Percentiles rank a stretch among this genome's conserved stretches.
These are phyloP conservation scores for Phytophthora quininea DNA, from an alignment of 352 stramenopile species.

Conservation along the genomic window DNA sequence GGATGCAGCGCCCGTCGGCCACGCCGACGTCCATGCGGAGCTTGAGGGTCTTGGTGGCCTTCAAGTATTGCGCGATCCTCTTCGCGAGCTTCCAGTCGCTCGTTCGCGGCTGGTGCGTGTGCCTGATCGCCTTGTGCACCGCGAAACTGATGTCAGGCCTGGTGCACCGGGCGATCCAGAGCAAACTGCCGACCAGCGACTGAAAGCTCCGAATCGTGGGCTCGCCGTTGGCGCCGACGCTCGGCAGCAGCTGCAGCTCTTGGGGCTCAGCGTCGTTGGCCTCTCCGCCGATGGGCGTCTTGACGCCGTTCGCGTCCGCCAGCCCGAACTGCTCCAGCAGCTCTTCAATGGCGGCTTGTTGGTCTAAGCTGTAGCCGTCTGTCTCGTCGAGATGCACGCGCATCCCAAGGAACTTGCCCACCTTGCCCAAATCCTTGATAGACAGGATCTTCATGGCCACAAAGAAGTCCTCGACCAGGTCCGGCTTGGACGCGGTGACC, in stretches of 20 bases:
- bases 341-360: slow-evolving; percentile 28
- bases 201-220: slow-evolving; percentile 36
- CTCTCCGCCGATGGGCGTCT: slow-evolving; percentile 14
- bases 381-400: slow-evolving; percentile 17
- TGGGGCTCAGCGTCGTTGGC: too few species aligned
- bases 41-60: slow-evolving; percentile 16
- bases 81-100: slow-evolving; percentile 13
- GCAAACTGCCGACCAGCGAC: slow-evolving; percentile 36
- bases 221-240: too few species aligned
- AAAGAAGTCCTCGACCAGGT: slow-evolving; percentile 9
- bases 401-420: slow-evolving; percentile 40
- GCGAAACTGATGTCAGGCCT: slow-evolving; percentile 32
- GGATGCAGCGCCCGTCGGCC: not conserved
- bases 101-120: slow-evolving; percentile 8
- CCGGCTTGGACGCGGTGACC: slow-evolving; percentile 12
- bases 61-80: slow-evolving; percentile 27
- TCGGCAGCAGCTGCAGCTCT: too few species aligned
- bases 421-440: slow-evolving; percentile 35
- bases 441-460: slow-evolving; percentile 14
- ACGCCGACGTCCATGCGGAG: slow-evolving; percentile 12
- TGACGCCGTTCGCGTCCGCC: slow-evolving; percentile 21
- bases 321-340: slow-evolving; percentile 28
- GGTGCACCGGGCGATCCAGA: slow-evolving; percentile 33
- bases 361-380: slow-evolving; percentile 23
- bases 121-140: slow-evolving; percentile 16